phyloP scores from a whole-genome alignment of 345 rosid genomes.

The Mallotus nudiflorus region DNA sequence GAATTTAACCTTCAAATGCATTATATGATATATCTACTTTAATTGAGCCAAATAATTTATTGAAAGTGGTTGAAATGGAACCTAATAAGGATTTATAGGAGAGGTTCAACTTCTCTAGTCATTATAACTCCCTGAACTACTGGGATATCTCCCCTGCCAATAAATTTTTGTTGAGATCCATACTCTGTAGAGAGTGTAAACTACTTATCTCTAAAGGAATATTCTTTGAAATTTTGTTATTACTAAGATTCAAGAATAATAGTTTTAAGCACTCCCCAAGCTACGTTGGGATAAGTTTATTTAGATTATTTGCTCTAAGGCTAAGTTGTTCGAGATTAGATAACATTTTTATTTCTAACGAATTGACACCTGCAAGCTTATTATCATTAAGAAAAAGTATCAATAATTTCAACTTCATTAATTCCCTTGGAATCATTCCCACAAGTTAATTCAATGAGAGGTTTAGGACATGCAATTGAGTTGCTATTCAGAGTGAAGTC shows the following conservation, averaged over 20 bases:
- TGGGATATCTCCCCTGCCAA: constrained; percentile 3
- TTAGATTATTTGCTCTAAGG: constrained; percentile 10
- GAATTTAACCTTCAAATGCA: constrained; percentile 10
- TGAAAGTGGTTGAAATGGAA: constrained; percentile 26
- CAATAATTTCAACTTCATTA: background rate
- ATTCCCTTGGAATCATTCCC: too few species aligned
- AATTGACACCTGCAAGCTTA: background rate
- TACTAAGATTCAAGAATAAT: constrained; percentile 9
- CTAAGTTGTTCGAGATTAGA: background rate
- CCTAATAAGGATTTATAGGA: constrained; percentile 40
- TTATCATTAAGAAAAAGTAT: background rate
- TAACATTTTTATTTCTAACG: background rate
- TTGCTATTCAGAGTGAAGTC: too few species aligned
- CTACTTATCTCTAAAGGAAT: constrained; percentile 9
- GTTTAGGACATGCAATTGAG: background rate
- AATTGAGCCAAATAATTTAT: constrained; percentile 5
- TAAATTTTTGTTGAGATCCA: background rate
- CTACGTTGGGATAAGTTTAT: background rate
- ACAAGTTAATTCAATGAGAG: constrained; percentile 3
- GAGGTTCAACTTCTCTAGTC: background rate
- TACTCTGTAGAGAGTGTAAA: background rate
- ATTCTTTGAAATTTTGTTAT: background rate
- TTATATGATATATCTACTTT: constrained; percentile 33
- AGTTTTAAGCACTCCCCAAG: constrained; percentile 10
- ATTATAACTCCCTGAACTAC: background rate